Evolutionary conservation across 495 filamentous ascomycete species (phyloP).

Genomic region (Tuber melanosporum): DNA sequence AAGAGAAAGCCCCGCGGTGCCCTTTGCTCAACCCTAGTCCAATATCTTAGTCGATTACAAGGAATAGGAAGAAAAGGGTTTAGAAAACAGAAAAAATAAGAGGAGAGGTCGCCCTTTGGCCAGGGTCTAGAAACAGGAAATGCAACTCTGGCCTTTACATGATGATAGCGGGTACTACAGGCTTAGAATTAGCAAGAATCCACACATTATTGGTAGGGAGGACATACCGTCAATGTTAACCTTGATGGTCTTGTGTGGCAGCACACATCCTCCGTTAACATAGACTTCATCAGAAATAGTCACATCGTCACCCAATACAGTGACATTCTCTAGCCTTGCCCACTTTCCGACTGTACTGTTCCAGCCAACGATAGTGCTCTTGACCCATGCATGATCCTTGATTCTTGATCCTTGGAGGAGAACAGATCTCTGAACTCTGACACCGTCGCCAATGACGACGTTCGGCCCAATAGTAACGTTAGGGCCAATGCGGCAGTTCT

Average conservation of each 20-base stretch:
- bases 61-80: background rate
- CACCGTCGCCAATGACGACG: conserved; percentile 91
- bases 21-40: background rate
- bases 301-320: conserved; percentile 96
- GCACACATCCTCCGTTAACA: conserved; percentile 92
- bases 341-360: conserved; percentile 93
- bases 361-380: conserved; percentile 98
- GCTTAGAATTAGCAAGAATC: background rate
- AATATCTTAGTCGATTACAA: background rate
- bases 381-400: conserved; percentile 99
- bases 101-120: background rate
- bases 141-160: background rate
- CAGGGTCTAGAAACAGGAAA: background rate
- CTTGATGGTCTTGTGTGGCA: conserved; percentile 99
- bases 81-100: background rate
- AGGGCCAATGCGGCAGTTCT: conserved; percentile 96
- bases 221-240: conserved; percentile 81
- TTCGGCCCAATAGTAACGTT: conserved; percentile 96
- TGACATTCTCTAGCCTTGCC: conserved; percentile 96
- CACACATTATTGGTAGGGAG: background rate
- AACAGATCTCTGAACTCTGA: conserved; percentile 89
- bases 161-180: background rate
- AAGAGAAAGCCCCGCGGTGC: background rate
- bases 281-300: conserved; percentile 98
- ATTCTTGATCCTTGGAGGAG: conserved; percentile 82